phyloP scores from a whole-genome alignment of 2,329 filamentous ascomycete species.

The Dendryphion nanum region DNA sequence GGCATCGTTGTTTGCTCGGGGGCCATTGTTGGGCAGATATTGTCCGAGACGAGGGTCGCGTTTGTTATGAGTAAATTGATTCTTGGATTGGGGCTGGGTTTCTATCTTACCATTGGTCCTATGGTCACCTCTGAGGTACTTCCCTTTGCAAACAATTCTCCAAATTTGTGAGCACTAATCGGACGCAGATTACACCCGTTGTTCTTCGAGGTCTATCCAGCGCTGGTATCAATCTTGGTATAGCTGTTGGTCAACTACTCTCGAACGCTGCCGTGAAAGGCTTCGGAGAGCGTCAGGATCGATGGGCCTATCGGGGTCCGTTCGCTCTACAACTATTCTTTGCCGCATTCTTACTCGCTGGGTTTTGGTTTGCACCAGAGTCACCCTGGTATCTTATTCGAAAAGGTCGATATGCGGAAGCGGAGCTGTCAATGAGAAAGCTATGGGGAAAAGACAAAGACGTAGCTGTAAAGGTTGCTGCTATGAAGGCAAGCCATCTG shows the following conservation, averaged over 20 bases:
- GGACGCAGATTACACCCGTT: constrained; percentile 49
- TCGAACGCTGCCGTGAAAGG: constrained; percentile 42
- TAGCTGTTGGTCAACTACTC: constrained; percentile 61
- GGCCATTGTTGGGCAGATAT: constrained; percentile 63
- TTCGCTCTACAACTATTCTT: constrained; percentile 74
- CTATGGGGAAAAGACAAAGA: constrained; percentile 50
- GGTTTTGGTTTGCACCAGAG: constrained; percentile 65
- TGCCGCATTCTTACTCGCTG: constrained; percentile 62
- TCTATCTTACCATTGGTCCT: constrained; percentile 17
- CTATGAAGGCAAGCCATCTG: constrained; percentile 72
- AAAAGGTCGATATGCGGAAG: constrained; percentile 59
- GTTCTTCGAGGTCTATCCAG: constrained; percentile 59
- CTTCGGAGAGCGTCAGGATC: constrained; percentile 52
- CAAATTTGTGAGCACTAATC: too few species aligned
- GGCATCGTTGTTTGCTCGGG: constrained; percentile 18
- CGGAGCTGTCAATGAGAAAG: constrained; percentile 61
- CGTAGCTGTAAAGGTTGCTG: constrained; percentile 42
- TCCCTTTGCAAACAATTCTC: too few species aligned
- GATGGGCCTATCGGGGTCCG: constrained; percentile 60
- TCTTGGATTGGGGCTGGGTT: constrained; percentile 12
- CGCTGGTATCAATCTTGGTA: constrained; percentile 61
- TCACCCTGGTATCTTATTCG: constrained; percentile 73
- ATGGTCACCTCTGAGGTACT: constrained; percentile 10
- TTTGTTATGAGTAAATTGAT: constrained; percentile 12
- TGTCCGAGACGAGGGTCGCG: constrained; percentile 43